Conservation (phyloP, 768 basidiomycete genomes). For the Suillus bovinus region DNA sequence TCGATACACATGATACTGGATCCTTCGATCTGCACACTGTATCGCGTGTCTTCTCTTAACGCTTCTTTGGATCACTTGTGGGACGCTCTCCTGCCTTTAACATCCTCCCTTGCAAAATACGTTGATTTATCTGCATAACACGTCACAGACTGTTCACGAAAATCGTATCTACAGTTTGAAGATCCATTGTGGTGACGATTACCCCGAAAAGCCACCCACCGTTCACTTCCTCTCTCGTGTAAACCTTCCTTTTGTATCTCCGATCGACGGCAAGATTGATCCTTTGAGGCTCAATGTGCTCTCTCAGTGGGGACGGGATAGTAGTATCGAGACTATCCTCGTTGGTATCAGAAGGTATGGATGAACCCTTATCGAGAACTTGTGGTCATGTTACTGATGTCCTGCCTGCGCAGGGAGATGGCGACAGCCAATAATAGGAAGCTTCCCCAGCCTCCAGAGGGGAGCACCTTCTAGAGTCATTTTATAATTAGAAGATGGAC, state of each 20-base stretch:
- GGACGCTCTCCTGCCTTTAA: background rate
- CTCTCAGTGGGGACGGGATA: conserved; percentile 68
- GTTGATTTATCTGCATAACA: background rate
- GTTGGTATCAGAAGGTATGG: conserved; percentile 92
- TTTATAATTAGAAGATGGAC: background rate
- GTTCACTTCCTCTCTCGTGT: conserved; percentile 88
- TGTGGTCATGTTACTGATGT: conserved; percentile 8
- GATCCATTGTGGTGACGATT: conserved; percentile 76
- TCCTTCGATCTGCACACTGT: background rate
- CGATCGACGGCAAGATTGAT: conserved; percentile 77
- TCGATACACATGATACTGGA: background rate
- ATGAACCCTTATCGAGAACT: background rate
- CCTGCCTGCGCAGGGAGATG: conserved; percentile 74
- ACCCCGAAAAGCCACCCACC: conserved; percentile 76
- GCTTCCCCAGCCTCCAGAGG: conserved; percentile 93
- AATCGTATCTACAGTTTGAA: conserved; percentile 97
- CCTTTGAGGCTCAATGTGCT: conserved; percentile 69
- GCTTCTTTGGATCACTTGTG: background rate
- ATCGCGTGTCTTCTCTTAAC: background rate
- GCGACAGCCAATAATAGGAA: conserved; percentile 89
- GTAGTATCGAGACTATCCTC: conserved; percentile 84
- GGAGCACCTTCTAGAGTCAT: conserved; percentile 57
- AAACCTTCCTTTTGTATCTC: conserved; percentile 90
- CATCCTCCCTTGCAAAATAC: background rate
- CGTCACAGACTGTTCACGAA: conserved; percentile 86